Evolutionary conservation across 352 stramenopile genomes (phyloP), one percentile per base, ranked within the genome.

Genomic region (Blastocystis sp.): DNA sequence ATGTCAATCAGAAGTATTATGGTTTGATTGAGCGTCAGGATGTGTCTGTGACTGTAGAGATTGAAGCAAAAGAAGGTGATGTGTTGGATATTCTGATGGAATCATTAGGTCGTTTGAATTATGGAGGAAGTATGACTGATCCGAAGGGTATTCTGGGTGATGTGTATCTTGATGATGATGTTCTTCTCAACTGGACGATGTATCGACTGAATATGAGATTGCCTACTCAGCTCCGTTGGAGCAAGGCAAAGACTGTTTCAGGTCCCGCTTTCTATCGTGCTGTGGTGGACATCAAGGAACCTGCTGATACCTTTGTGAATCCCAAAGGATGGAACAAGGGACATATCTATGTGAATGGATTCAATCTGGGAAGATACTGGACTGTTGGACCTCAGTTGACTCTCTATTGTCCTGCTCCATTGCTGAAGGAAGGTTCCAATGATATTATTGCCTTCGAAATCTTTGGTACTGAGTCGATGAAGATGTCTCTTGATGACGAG

Each of bases 311-410:
- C 3, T 90, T 87, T 83, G 27, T 90, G 7, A 67, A 89, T 52
- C 46, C 88, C 39, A 52, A 29, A 14, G 65, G 78, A 57, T 91
- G 86, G 66, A 57, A 21, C 37, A 90, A 91, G 66, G 89, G 89
- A 37, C 19, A 88, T 43, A 78, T 90, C 5, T 91, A 88, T 56
- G 24, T 90, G 19, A 91, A 91, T 66, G 83, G 88, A 0, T 37
- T 88, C 32, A 89, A 90, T 56, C 39, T 91, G 16, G 89, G 89
- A 0, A 46, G 89, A 1, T 91, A 89, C 83, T 91, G 89, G 89
- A 89, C 37, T 0, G 71, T 58, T 21, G 89, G 89, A 21, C 89
- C 89, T 21, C 88, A 90, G 67, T 32, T 90, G n/a, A 90, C 89
- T 16, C 88, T 91, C n/a, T 91, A 90, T 73, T 78, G 89, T 2